Evolutionary conservation across 768 basidiomycete genomes (phyloP), one percentile per base, ranked within the genome.

Genomic region (Boletus patriciae): DNA sequence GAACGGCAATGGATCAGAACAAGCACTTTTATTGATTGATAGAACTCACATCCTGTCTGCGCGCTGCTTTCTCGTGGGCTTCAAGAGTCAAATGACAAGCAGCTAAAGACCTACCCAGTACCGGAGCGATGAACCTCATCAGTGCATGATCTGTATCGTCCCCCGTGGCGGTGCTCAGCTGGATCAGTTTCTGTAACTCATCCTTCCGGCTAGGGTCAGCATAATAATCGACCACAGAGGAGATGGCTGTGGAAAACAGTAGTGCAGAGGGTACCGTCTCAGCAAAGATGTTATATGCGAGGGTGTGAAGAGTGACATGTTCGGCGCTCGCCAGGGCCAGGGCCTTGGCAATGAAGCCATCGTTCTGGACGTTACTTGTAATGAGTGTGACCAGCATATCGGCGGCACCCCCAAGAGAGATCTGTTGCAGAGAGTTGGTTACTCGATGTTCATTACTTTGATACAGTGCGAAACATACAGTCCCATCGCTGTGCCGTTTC

Each of bases 221-320:
- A 61, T 83, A 89, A 70, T 82, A 86, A 63, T 87, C 75, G 47
- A 90, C 74, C 23, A 86, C 77, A 52, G 80, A 78, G 4, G 80
- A 75, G 41, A 88, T 68, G 12, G 79, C 77, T 49, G 83, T 76
- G 1, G 84, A 83, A 72, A 82, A 86, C 7, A 81, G 64, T 0
- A 82, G 73, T 3, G 80, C 78, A 16, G 83, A 83, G 6, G 84
- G 83, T 13, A 87, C 77, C 16, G 78, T 66, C 46, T 84, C 80
- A 9, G 78, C 75, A 60, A 88, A 81, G 9, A 83, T 70, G 27
- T 75, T 73, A n/a, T 73, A 68, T 2, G 83, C 77, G n/a, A 85
- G 65, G 23, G 78, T 55, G 67, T 59, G 71, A 55, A 57, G 62
- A 34, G 57, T 66, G 27, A 47, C 31, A 15, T 55, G 23, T 44